Evolutionary conservation across 2,329 filamentous ascomycete genomes (phyloP).

Genomic region (Lithohypha guttulata): DNA sequence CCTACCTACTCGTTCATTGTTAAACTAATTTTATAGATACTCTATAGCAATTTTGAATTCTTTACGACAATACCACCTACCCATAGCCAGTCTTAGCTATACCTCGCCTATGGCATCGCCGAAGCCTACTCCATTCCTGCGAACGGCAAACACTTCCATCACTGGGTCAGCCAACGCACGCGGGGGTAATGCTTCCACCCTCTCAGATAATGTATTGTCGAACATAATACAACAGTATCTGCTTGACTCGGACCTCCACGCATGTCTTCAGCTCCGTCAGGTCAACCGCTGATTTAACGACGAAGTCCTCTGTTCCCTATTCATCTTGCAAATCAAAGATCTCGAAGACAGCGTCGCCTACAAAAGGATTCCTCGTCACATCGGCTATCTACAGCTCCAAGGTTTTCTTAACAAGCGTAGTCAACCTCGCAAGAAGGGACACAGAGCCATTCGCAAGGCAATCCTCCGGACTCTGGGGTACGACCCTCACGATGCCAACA

Average conservation of each 20-base stretch:
- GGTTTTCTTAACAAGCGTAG: constrained; percentile 6
- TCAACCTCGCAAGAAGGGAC: constrained; percentile 1
- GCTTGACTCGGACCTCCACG: not conserved
- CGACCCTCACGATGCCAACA: not conserved
- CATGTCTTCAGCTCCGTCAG: not conserved
- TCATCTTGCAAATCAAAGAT: constrained; percentile 7
- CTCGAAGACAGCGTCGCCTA: not conserved
- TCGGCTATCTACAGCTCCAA: constrained; percentile 6
- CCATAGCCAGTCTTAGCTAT: too few species aligned
- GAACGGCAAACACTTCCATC: too few species aligned
- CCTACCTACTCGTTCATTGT: too few species aligned
- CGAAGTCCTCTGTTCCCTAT: constrained; percentile 3
- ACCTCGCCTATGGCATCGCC: too few species aligned
- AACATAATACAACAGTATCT: constrained; percentile 8
- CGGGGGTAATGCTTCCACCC: too few species aligned
- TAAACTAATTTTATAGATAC: too few species aligned
- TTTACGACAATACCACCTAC: too few species aligned
- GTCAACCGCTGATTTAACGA: constrained; percentile 5
- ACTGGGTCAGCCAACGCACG: too few species aligned
- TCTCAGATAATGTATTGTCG: constrained; percentile 1
- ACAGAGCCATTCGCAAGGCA: not conserved
- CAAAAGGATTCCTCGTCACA: constrained; percentile 1
- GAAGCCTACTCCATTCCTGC: too few species aligned
- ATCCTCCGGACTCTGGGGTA: not conserved
- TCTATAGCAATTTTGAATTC: too few species aligned